Percentiles rank a stretch among this genome's conserved stretches.
phyloP scores from a whole-genome alignment of 345 rosid species.

The Acer saccharum region DNA sequence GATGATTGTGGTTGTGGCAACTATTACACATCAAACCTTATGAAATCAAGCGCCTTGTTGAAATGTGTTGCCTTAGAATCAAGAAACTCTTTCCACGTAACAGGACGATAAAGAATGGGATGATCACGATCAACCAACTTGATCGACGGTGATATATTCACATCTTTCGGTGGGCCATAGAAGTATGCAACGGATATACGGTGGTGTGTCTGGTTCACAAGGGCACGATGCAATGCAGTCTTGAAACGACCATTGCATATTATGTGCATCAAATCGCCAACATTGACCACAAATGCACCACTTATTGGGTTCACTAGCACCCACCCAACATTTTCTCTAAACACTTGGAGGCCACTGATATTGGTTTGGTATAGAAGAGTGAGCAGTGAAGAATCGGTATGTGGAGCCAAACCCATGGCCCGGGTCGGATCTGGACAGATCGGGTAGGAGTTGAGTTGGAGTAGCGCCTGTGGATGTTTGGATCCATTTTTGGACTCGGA shows the following conservation, averaged over 20 bases:
- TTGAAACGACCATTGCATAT: constrained; percentile 48
- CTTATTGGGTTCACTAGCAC: constrained; percentile 37
- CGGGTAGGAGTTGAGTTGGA: constrained; percentile 61
- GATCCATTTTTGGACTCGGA: constrained; percentile 18
- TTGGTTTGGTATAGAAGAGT: constrained; percentile 45
- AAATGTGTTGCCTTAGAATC: constrained; percentile 46
- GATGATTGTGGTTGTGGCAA: background rate
- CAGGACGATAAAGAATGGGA: constrained; percentile 36
- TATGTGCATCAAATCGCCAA: constrained; percentile 53
- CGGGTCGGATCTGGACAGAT: constrained; percentile 50
- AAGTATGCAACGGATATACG: constrained; percentile 52
- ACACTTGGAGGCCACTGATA: constrained; percentile 40
- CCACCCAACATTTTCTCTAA: constrained; percentile 36
- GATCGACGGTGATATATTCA: constrained; percentile 30
- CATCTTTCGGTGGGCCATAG: constrained; percentile 40
- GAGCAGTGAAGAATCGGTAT: constrained; percentile 53
- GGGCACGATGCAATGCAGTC: constrained; percentile 43
- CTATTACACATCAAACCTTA: constrained; percentile 13
- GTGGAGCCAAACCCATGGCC: constrained; percentile 59
- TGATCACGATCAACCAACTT: constrained; percentile 40
- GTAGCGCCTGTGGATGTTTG: constrained; percentile 24
- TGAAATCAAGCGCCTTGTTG: constrained; percentile 39
- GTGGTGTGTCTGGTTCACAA: constrained; percentile 42
- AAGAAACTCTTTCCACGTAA: constrained; percentile 51
- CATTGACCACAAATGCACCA: constrained; percentile 37